Evolutionary conservation across 179 eudicot genomes (phyloP), one percentile per base, ranked within the genome.

Genomic region (Drosera spatulata): DNA sequence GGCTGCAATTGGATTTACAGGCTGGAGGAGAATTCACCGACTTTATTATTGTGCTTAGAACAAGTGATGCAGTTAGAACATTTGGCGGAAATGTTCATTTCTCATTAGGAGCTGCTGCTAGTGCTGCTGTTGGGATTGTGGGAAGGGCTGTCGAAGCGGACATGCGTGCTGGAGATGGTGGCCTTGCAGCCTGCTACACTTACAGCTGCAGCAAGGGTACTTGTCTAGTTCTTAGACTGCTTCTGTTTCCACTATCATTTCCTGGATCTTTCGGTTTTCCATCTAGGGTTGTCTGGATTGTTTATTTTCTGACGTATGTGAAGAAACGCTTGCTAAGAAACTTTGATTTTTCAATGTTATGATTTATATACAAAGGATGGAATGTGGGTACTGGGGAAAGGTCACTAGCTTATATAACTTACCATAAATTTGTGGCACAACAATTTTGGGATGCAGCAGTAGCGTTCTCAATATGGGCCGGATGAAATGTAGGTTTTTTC

Each of bases 191-290:
- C 68, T 88, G 88, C 64, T 85, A 91, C 77, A 88, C 96, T 44
- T 91, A 88, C 64, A 88, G 96, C 75, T 88, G 85, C 77, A 84
- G 88, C 70, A 91, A 91, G 88, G 97, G 97, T 85, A 75, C 39
- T 3, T 45, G 55, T 22, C 15, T 50, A 37, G 39, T 33, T 40
- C 33, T 63, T 52, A 13, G 11, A 40, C n/a, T 22, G 3, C 7
- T 58, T 12, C 44, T 13, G 45, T 12, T 7, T 10, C 1, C 10
- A 10, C 13, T 12, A 14, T 4, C 53, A 50, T 2, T 14, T 50
- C 53, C 53, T 50, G 53, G 53, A 10, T 50, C 53, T 22, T 22
- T 22, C 33, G 33, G 33, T 22, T 22, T 22, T 22, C 33, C 1
- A 22, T 0, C 1, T 22, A 22, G 33, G 33, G 33, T 22, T 22